Evolutionary conservation across 148 eudicot genomes (phyloP).

Genomic region (Rhododendron simsii): DNA sequence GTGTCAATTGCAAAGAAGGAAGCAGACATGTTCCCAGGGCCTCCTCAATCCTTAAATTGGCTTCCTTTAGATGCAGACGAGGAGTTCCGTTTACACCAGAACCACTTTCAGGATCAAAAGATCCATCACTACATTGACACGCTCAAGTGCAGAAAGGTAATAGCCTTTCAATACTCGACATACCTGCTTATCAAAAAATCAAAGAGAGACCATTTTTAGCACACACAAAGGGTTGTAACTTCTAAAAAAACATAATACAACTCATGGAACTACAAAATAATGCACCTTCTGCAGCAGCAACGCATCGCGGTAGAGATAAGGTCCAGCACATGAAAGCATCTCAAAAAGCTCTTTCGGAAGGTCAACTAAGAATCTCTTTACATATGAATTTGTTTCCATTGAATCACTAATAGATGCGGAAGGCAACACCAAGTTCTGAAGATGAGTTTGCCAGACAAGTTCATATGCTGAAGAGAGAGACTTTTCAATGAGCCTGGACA

Average conservation of each 20-base stretch:
- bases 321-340: slow-evolving; percentile 89
- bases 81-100: slow-evolving; percentile 39
- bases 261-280: not conserved
- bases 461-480: slow-evolving; percentile 71
- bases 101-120: slow-evolving; percentile 32
- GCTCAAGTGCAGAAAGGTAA: slow-evolving; percentile 73
- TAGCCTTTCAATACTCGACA: slow-evolving; percentile 75
- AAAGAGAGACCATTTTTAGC: slow-evolving; percentile 1
- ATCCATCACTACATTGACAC: slow-evolving; percentile 37
- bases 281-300: slow-evolving; percentile 82
- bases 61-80: slow-evolving; percentile 71
- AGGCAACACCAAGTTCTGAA: slow-evolving; percentile 24
- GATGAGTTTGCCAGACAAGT: slow-evolving; percentile 41
- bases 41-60: slow-evolving; percentile 77
- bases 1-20: slow-evolving; percentile 90
- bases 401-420: slow-evolving; percentile 30
- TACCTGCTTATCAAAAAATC: slow-evolving; percentile 43
- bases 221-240: slow-evolving; percentile 1
- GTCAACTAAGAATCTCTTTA: slow-evolving; percentile 29
- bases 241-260: not conserved
- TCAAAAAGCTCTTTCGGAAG: slow-evolving; percentile 86
- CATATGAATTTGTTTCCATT: slow-evolving; percentile 36
- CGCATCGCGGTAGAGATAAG: slow-evolving; percentile 84
- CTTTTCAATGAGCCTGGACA: slow-evolving; percentile 73
- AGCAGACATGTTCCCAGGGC: slow-evolving; percentile 85